Evolutionary conservation across 768 basidiomycete species (phyloP).

Genomic region (Pilatotrama ljubarskyi): DNA sequence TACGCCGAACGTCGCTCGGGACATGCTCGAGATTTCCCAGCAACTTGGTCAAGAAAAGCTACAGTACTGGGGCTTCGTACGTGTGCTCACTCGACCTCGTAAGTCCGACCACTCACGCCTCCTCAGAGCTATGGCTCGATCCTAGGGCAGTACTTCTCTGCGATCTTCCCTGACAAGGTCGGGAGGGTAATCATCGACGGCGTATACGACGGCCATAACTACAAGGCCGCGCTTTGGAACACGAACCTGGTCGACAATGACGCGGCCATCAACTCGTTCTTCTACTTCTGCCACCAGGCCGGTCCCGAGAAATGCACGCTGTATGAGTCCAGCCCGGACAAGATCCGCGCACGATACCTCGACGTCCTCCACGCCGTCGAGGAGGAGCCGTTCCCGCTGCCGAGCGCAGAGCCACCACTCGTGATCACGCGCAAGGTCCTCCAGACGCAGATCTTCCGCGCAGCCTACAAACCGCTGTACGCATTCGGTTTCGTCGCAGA

Average conservation of each 20-base stretch:
- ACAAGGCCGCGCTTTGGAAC: constrained; percentile 22
- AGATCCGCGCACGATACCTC: constrained; percentile 22
- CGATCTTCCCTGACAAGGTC: constrained; percentile 36
- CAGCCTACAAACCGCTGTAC: constrained; percentile 12
- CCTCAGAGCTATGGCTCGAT: constrained; percentile 22
- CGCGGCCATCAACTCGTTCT: constrained; percentile 20
- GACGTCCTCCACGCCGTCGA: constrained; percentile 8
- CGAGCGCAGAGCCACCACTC: constrained; percentile 15
- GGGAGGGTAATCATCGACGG: constrained; percentile 35
- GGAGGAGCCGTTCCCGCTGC: constrained; percentile 9
- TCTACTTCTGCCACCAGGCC: constrained; percentile 25
- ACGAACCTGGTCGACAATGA: constrained; percentile 29
- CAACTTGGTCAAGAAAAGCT: constrained; percentile 33
- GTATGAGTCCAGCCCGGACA: constrained; percentile 23
- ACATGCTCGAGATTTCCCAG: constrained; percentile 33
- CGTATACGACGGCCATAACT: constrained; percentile 30
- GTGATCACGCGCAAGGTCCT: constrained; percentile 17
- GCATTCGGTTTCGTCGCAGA: constrained; percentile 11
- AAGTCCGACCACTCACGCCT: neutral
- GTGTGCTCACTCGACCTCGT: neutral
- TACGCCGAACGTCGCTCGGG: constrained; percentile 31
- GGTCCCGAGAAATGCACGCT: constrained; percentile 28
- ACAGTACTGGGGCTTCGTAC: constrained; percentile 34
- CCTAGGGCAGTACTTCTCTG: constrained; percentile 29
- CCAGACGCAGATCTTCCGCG: constrained; percentile 9